Evolutionary conservation across 2,329 filamentous ascomycete species (phyloP).

Genomic region (Colletotrichum sp.): DNA sequence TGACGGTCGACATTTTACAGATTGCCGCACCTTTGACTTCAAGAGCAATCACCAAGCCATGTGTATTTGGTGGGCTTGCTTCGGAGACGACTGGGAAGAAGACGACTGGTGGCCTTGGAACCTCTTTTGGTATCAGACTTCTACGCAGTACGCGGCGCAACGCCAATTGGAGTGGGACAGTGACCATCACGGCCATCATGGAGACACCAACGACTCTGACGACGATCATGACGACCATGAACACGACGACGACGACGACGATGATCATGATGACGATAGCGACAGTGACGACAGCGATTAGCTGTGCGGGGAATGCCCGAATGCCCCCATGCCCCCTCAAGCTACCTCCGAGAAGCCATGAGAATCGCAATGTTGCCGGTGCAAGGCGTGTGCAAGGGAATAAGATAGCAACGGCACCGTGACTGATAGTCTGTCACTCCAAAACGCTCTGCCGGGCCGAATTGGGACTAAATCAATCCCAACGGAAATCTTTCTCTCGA

Average conservation of each 20-base stretch:
- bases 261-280: background rate
- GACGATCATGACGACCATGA: background rate
- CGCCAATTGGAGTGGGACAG: background rate
- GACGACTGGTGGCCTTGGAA: background rate
- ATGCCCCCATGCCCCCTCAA: background rate
- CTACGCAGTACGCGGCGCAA: background rate
- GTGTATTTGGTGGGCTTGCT: background rate
- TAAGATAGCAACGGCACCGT: background rate
- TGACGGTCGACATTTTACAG: background rate
- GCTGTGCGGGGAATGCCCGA: background rate
- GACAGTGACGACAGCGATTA: background rate
- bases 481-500: too few relatives aligned
- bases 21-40: background rate
- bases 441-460: background rate
- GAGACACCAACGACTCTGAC: background rate
- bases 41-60: background rate
- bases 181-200: background rate
- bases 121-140: background rate
- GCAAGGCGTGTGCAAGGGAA: background rate
- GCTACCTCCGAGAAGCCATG: rapidly evolving
- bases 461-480: too few relatives aligned
- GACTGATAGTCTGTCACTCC: background rate
- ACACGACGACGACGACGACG: background rate
- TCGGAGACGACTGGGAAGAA: background rate
- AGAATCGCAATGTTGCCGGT: background rate